These are phyloP conservation scores for Calonectria pauciramosa DNA, from an alignment of 2,329 filamentous ascomycete species.

Conservation along the genomic window DNA sequence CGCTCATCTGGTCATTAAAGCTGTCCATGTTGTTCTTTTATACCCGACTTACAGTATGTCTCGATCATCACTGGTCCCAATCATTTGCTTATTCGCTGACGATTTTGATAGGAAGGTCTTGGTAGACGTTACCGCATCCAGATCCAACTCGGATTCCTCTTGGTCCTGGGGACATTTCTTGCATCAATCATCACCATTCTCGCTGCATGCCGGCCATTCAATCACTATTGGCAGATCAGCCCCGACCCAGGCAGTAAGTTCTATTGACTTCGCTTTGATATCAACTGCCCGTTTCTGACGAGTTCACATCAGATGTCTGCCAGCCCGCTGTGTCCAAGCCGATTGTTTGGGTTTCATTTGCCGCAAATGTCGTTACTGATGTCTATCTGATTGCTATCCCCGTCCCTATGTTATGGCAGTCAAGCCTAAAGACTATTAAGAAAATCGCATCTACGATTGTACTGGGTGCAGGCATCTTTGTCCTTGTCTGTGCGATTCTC, in stretches of 20 bases:
- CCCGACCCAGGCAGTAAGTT: constrained; percentile 68
- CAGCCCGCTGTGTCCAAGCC: constrained; percentile 63
- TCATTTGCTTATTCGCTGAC: background rate
- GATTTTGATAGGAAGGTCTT: constrained; percentile 50
- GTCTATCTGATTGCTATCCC: constrained; percentile 70
- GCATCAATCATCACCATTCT: constrained; percentile 64
- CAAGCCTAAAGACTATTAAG: constrained; percentile 49
- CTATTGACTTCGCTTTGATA: background rate
- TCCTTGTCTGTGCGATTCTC: constrained; percentile 54
- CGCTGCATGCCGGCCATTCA: constrained; percentile 64
- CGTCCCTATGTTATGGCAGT: constrained; percentile 61
- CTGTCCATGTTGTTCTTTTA: constrained; percentile 69
- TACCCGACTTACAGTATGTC: constrained; percentile 60
- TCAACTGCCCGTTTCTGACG: background rate
- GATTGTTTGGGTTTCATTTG: constrained; percentile 64
- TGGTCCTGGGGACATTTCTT: constrained; percentile 63
- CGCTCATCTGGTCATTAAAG: constrained; percentile 68
- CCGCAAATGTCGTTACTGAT: constrained; percentile 67
- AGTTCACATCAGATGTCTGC: constrained; percentile 53
- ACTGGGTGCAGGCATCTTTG: constrained; percentile 56
- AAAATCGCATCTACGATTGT: constrained; percentile 55
- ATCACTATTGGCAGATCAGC: constrained; percentile 70
- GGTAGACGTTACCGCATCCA: constrained; percentile 55
- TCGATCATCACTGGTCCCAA: too few relatives aligned
- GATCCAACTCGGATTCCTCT: constrained; percentile 62